phyloP scores from a whole-genome alignment of 441 rosid species.

The Croton setiger region DNA sequence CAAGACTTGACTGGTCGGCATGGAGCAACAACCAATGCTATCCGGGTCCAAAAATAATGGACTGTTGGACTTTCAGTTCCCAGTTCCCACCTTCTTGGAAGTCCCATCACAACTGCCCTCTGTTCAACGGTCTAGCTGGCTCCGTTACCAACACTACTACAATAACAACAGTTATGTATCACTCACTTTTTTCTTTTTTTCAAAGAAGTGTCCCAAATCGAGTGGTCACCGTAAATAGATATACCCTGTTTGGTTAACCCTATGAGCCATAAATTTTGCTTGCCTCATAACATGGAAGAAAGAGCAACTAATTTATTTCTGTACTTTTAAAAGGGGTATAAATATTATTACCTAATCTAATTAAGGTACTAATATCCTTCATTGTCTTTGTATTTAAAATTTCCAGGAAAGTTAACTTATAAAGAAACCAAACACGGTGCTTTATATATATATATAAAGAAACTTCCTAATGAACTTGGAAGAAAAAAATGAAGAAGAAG shows the following conservation, averaged over 20 bases:
- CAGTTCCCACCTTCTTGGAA: constrained; percentile 9
- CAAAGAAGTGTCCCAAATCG: background rate
- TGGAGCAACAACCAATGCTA: background rate
- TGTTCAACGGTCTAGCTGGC: too few species aligned
- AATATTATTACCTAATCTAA: too few species aligned
- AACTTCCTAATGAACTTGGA: background rate
- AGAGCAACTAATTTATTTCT: background rate
- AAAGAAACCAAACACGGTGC: background rate
- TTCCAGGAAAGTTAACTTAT: background rate
- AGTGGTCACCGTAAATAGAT: background rate
- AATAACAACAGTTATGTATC: too few species aligned
- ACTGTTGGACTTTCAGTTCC: too few species aligned
- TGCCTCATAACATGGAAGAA: background rate
- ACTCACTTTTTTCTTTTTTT: too few species aligned
- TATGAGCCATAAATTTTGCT: background rate
- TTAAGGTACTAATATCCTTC: background rate
- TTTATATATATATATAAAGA: background rate
- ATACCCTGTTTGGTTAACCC: background rate
- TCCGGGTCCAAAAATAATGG: too few species aligned
- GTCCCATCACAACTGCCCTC: background rate
- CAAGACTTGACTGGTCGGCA: background rate
- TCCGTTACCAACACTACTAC: too few species aligned
- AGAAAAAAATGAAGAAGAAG: too few species aligned
- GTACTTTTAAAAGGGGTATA: too few species aligned
- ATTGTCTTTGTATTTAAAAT: background rate